Evolutionary conservation across 345 rosid genomes (phyloP).

Genomic region (Crucihimalaya himalaica): DNA sequence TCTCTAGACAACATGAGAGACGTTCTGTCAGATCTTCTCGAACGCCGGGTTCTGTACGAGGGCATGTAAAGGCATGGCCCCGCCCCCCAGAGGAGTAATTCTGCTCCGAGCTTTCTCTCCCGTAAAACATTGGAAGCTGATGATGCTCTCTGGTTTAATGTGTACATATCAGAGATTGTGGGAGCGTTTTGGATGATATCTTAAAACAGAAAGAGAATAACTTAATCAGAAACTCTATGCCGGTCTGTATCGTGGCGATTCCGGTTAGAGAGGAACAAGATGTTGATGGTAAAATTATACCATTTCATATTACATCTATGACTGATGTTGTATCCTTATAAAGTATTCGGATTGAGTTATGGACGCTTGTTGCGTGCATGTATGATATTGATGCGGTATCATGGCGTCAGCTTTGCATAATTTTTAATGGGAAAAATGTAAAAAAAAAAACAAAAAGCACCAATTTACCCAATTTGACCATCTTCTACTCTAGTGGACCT

Average conservation of each 20-base stretch:
- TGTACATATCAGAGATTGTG: conserved; percentile 41
- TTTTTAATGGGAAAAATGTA: too few relatives aligned
- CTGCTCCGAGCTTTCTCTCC: conserved; percentile 1
- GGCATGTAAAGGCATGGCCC: conserved; percentile 40
- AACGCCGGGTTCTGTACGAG: conserved; percentile 61
- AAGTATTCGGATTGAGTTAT: conserved; percentile 7
- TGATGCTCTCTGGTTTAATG: conserved; percentile 41
- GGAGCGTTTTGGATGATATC: conserved; percentile 23
- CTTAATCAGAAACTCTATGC: conserved; percentile 18
- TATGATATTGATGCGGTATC: neutral
- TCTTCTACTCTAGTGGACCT: too few relatives aligned
- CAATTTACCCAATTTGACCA: too few relatives aligned
- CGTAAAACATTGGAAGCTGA: conserved; percentile 26
- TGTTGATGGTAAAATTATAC: conserved; percentile 17
- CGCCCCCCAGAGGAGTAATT: neutral
- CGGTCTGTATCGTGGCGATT: conserved; percentile 12
- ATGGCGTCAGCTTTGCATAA: neutral
- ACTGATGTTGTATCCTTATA: conserved; percentile 25
- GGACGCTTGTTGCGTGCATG: neutral
- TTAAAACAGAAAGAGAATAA: conserved; percentile 4
- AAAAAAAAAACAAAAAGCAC: too few relatives aligned
- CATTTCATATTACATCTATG: conserved; percentile 13
- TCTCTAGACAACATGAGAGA: conserved; percentile 86
- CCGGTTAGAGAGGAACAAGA: conserved; percentile 20
- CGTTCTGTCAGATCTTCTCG: conserved; percentile 69